Evolutionary conservation across 345 rosid genomes (phyloP), one percentile per base, ranked within the genome.

Genomic region (Schrenkiella parvula): DNA sequence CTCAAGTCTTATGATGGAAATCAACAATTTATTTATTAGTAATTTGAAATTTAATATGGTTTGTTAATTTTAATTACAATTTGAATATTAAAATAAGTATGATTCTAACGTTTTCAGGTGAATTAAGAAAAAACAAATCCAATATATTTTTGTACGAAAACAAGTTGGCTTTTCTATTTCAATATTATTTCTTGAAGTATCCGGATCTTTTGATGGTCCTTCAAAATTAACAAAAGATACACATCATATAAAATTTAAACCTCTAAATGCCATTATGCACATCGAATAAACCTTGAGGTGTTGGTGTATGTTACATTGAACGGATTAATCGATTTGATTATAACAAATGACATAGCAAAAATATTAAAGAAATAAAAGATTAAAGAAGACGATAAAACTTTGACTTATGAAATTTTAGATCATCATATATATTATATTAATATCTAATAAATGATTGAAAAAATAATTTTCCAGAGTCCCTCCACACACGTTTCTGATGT

Each of bases 401-500:
- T 47, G 72, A 58, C 68, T 66, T 66, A 44, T 58, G 35, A 19
- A 14, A 66, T 39, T 57, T 26, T 29, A 44, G n/a, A n/a, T 61
- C 56, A 52, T 7, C 47, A 53, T 54, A 22, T 34, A 15, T 31
- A 60, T 32, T 11, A 56, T 56, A 41, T 7, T 18, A 13, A 12
- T 63, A 31, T 22, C 12, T 42, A 50, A 35, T 34, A 43, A 31
- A 43, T 22, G 9, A 54, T 39, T 47, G 21, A 23, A 64, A 14
- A 43, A 15, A 41, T 39, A 28, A 63, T 39, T 38, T 59, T 41
- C 39, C 13, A 42, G 32, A 68, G 69, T 75, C 63, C 68, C 23
- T 60, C 73, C 47, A 22, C 68, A 52, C 78, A 75, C 74, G 74
- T 74, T 60, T 66, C 54, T 74, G 46, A 48, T 57, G n/a, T 1